Evolutionary conservation across 495 filamentous ascomycete species (phyloP).

Genomic region (Podospora pseudocomata): DNA sequence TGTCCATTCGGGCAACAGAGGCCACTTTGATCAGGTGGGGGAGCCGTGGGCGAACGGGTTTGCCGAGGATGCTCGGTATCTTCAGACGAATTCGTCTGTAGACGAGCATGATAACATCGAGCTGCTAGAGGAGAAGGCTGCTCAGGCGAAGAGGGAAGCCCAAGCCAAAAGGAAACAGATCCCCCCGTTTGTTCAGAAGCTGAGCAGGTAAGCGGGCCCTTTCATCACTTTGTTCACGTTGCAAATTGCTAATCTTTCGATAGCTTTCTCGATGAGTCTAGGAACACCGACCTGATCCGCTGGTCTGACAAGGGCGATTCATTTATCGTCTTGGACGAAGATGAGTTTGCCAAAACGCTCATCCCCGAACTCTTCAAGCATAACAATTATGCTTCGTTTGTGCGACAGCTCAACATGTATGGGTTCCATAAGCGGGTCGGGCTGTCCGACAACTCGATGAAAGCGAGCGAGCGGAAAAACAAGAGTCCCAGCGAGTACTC

Average conservation of each 20-base stretch:
- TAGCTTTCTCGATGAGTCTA: slow-evolving; percentile 88
- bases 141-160: slow-evolving; percentile 74
- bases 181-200: slow-evolving; percentile 95
- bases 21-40: slow-evolving; percentile 41
- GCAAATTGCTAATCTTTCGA: slow-evolving; percentile 6
- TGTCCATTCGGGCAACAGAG: slow-evolving; percentile 38
- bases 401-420: slow-evolving; percentile 98
- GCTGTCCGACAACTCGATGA: slow-evolving; percentile 94
- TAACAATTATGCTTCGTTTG: slow-evolving; percentile 98
- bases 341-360: slow-evolving; percentile 95
- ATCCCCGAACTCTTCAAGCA: slow-evolving; percentile 99
- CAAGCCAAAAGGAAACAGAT: slow-evolving; percentile 88
- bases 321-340: slow-evolving; percentile 95
- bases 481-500: slow-evolving; percentile 98
- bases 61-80: slow-evolving; percentile 43
- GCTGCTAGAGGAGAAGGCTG: slow-evolving; percentile 69
- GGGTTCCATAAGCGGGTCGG: slow-evolving; percentile 99
- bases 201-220: slow-evolving; percentile 71
- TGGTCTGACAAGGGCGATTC: slow-evolving; percentile 97
- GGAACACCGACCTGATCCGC: slow-evolving; percentile 90
- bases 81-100: slow-evolving; percentile 37
- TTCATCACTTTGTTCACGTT: background rate
- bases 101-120: slow-evolving; percentile 69
- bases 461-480: slow-evolving; percentile 91
- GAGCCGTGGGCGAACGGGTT: slow-evolving; percentile 47